Evolutionary conservation across 805 yeast species (phyloP).

Genomic region (Cyberlindnera saturnus): DNA sequence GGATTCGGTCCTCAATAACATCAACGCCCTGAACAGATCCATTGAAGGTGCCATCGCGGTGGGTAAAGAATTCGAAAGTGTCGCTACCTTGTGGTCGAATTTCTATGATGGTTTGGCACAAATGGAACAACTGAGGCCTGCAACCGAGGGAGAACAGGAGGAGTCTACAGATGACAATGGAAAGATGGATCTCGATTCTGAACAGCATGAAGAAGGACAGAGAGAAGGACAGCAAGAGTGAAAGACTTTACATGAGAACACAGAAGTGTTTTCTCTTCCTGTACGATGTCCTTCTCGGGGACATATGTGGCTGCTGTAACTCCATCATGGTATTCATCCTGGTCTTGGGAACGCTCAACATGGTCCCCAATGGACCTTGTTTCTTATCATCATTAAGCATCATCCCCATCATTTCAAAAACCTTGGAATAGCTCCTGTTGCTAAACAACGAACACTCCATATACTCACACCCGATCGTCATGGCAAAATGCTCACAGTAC

Average conservation of each 20-base stretch:
- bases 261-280: constrained; percentile 1
- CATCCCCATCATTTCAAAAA: constrained; percentile 17
- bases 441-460: constrained; percentile 29
- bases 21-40: constrained; percentile 62
- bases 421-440: constrained; percentile 8
- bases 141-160: constrained; percentile 2
- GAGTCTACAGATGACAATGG: not conserved
- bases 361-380: not conserved
- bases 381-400: constrained; percentile 4
- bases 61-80: constrained; percentile 70
- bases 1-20: constrained; percentile 58
- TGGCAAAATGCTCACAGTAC: constrained; percentile 26
- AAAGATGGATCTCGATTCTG: not conserved
- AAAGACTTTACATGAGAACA: not conserved
- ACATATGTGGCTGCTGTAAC: not conserved
- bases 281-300: constrained; percentile 2
- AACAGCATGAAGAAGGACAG: not conserved
- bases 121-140: constrained; percentile 17
- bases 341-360: not conserved
- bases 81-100: constrained; percentile 62
- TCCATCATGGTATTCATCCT: not conserved
- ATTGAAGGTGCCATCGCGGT: constrained; percentile 63
- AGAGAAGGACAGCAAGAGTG: not conserved
- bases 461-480: constrained; percentile 27
- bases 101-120: constrained; percentile 51